Percentiles rank a stretch among this genome's conserved stretches.
Conservation (phyloP, 306 rosid genomes). For the Quillaja saponaria region DNA sequence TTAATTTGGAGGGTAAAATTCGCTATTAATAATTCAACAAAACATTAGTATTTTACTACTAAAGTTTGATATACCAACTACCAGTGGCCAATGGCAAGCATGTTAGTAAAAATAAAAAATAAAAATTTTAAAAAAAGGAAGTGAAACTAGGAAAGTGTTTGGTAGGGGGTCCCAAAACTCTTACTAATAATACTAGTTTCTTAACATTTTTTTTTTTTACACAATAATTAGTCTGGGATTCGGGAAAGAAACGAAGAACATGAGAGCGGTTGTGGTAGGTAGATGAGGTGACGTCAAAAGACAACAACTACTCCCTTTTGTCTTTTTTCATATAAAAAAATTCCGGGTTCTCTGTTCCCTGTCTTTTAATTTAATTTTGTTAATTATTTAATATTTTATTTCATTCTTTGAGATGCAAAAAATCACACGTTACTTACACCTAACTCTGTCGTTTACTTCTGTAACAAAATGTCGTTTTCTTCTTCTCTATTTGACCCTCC, state of each 20-base stretch:
- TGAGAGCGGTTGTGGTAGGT: conserved; percentile 34
- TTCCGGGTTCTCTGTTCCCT: no score
- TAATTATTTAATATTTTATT: background rate
- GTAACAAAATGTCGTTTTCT: no score
- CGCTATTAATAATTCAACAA: background rate
- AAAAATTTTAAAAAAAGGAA: background rate
- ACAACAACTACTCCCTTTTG: conserved; percentile 23
- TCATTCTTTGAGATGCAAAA: background rate
- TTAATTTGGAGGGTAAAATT: no score
- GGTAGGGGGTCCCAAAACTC: conserved; percentile 34
- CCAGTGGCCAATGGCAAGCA: no score
- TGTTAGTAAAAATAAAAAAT: background rate
- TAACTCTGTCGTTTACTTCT: no score
- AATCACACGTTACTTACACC: no score
- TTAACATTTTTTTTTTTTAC: background rate
- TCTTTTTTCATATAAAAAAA: conserved; percentile 38
- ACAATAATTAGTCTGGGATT: background rate
- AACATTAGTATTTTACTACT: background rate
- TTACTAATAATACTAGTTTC: no score
- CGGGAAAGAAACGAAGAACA: background rate
- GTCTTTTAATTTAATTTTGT: no score
- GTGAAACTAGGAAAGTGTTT: conserved; percentile 15
- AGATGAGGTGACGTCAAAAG: conserved; percentile 33
- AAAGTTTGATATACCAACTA: no score
- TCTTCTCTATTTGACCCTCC: no score